A percentile compares a stretch with the other conserved stretches of the same genome.
Conservation (phyloP, 441 rosid genomes). For the Eutrema salsugineum region DNA sequence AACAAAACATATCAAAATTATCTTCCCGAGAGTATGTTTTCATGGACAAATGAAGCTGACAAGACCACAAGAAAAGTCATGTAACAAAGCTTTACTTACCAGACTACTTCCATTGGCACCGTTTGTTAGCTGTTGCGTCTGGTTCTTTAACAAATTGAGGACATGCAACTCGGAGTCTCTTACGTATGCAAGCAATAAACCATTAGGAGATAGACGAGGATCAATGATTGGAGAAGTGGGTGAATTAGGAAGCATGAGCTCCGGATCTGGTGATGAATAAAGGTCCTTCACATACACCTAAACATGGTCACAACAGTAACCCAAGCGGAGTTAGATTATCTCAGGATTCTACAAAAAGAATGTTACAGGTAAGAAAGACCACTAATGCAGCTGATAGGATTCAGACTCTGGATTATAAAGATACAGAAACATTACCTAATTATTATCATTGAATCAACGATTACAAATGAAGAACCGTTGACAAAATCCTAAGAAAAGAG, state of each 20-base stretch:
- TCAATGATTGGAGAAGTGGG: constrained; percentile 68
- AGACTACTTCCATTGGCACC: constrained; percentile 58
- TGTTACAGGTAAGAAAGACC: background rate
- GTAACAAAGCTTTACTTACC: constrained; percentile 42
- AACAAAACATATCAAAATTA: constrained; percentile 32
- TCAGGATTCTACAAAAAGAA: background rate
- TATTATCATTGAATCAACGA: background rate
- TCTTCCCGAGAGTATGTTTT: constrained; percentile 2
- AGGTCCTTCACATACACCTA: constrained; percentile 88
- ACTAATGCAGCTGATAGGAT: background rate
- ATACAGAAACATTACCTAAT: background rate
- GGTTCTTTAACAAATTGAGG: constrained; percentile 50
- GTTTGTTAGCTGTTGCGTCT: constrained; percentile 59
- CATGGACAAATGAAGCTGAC: background rate
- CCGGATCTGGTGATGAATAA: constrained; percentile 51
- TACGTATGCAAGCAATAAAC: constrained; percentile 71
- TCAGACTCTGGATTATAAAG: background rate
- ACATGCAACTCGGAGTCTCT: constrained; percentile 75
- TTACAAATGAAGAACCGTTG: background rate
- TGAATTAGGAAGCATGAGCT: constrained; percentile 66
- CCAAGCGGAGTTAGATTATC: constrained; percentile 14
- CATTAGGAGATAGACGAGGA: constrained; percentile 89
- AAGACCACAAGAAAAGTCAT: background rate
- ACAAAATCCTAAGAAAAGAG: background rate
- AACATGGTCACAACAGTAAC: background rate